Evolutionary conservation across 768 basidiomycete species (phyloP).

Genomic region (Asterophora parasitica): DNA sequence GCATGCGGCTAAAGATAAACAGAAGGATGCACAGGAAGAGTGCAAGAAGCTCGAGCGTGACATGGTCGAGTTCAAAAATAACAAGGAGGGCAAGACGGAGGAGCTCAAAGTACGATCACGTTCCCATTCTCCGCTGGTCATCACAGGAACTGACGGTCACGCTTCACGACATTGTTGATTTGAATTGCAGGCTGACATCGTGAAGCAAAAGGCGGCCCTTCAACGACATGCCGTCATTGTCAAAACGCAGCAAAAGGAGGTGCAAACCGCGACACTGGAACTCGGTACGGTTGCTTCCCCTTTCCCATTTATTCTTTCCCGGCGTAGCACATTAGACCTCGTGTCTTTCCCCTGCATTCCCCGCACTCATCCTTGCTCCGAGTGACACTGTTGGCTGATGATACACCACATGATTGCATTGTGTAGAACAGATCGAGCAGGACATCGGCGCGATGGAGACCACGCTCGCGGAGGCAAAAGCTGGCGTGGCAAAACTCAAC

Average conservation of each 20-base stretch:
- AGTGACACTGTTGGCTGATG: not conserved
- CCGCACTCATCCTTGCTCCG: too few species aligned
- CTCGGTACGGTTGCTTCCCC: constrained; percentile 53
- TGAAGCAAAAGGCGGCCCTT: constrained; percentile 72
- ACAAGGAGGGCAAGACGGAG: constrained; percentile 94
- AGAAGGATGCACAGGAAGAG: constrained; percentile 71
- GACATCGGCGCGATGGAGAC: constrained; percentile 58
- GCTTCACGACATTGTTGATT: not conserved
- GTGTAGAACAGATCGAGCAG: constrained; percentile 71
- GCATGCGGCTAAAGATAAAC: constrained; percentile 68
- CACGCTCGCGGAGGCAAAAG: constrained; percentile 36
- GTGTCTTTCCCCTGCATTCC: too few species aligned
- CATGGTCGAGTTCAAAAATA: constrained; percentile 98
- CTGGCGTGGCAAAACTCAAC: constrained; percentile 48
- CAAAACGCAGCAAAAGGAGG: constrained; percentile 85
- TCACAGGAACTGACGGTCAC: not conserved
- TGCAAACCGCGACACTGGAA: constrained; percentile 83
- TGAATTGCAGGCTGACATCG: constrained; percentile 58
- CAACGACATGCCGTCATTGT: constrained; percentile 78
- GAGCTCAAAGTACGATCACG: constrained; percentile 71
- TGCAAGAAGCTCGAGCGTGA: constrained; percentile 88
- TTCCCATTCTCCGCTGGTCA: not conserved
- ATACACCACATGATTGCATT: not conserved
- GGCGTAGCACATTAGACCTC: too few species aligned
- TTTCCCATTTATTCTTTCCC: too few species aligned